phyloP scores from a whole-genome alignment of 352 stramenopile species.

The Phytophthora cryptogea region DNA sequence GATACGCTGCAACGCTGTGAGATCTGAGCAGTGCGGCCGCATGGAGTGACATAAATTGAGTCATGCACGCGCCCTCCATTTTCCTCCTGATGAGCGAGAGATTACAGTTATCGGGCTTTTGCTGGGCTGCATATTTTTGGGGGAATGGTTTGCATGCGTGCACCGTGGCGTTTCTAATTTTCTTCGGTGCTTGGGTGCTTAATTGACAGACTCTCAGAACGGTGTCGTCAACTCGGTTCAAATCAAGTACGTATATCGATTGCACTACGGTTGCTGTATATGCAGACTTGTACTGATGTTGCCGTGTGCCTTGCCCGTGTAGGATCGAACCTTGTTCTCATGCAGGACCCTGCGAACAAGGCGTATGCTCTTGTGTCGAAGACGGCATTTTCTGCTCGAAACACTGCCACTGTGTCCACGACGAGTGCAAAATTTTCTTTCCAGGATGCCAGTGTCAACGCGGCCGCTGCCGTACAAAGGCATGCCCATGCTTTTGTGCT shows the following conservation, averaged over 20 bases:
- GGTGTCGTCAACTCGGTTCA: constrained; percentile 50
- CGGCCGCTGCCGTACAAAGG: constrained; percentile 82
- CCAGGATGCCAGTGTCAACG: constrained; percentile 86
- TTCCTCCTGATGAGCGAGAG: constrained; percentile 41
- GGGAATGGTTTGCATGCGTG: not conserved
- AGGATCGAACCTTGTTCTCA: constrained; percentile 90
- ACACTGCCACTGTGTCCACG: constrained; percentile 83
- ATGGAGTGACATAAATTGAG: constrained; percentile 56
- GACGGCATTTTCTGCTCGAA: constrained; percentile 93
- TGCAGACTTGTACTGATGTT: not conserved
- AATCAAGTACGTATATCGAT: constrained; percentile 43
- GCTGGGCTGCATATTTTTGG: constrained; percentile 33
- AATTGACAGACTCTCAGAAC: constrained; percentile 42
- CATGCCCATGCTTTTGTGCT: constrained; percentile 91
- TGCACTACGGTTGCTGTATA: not conserved
- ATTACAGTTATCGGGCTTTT: constrained; percentile 24
- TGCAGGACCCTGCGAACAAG: constrained; percentile 77
- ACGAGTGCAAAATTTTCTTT: constrained; percentile 88
- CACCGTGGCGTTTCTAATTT: constrained; percentile 7
- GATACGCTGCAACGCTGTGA: constrained; percentile 64
- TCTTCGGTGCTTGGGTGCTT: constrained; percentile 5
- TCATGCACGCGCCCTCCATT: constrained; percentile 12
- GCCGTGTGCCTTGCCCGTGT: constrained; percentile 3
- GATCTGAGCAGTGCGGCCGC: constrained; percentile 45
- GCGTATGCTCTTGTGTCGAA: constrained; percentile 88